Percentiles rank a stretch among this genome's conserved stretches.
Evolutionary conservation across 2,329 filamentous ascomycete genomes (phyloP).

Genomic region (Apiospora rasikravindrae): DNA sequence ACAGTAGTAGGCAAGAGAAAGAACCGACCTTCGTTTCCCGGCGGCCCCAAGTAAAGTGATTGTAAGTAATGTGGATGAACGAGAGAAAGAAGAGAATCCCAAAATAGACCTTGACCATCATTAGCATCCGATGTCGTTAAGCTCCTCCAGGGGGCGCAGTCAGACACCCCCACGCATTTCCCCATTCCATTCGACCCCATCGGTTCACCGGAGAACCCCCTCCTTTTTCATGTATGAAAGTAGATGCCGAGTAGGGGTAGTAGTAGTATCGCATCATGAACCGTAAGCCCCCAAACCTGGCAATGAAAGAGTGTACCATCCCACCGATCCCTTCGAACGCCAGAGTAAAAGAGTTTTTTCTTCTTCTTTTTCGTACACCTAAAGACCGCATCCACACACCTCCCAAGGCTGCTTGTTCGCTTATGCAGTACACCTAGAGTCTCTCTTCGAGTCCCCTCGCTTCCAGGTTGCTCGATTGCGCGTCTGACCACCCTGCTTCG

Average conservation of each 20-base stretch:
- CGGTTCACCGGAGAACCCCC: not conserved
- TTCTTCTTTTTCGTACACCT: not conserved
- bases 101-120: not conserved
- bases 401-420: not conserved
- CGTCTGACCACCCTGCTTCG: not conserved
- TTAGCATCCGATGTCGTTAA: not conserved
- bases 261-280: not conserved
- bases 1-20: not conserved
- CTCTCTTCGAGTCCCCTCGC: not conserved
- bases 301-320: not conserved
- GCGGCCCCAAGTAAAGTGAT: not conserved
- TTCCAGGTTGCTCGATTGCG: not conserved
- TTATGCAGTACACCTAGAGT: not conserved
- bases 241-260: not conserved
- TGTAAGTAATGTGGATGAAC: not conserved
- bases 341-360: not conserved
- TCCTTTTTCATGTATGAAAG: not conserved
- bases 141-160: not conserved
- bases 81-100: constrained; percentile 2
- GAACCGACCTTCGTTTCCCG: not conserved
- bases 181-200: constrained; percentile 9
- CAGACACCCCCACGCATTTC: not conserved
- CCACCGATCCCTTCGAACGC: not conserved
- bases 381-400: not conserved
- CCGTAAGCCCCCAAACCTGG: not conserved